Evolutionary conservation across 805 yeast genomes (phyloP).

Genomic region (Suhomyces prunicola): DNA sequence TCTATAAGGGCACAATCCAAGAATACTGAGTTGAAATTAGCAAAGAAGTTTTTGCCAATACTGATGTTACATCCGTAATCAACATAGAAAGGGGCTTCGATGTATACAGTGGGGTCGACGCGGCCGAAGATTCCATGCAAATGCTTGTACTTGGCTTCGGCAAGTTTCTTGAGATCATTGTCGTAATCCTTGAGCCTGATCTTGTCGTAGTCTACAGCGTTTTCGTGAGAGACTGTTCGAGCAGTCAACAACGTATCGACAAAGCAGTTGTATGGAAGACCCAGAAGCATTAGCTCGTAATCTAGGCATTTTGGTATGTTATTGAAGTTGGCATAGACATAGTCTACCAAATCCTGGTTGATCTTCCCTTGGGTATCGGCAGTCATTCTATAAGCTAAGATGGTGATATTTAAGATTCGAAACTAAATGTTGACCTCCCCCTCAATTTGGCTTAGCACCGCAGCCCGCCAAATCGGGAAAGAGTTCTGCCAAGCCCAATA

Average conservation of each 20-base stretch:
- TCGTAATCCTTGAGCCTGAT: constrained; percentile 34
- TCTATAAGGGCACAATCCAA: constrained; percentile 60
- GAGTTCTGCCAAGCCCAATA: not conserved
- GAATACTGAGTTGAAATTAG: constrained; percentile 53
- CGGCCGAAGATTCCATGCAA: constrained; percentile 48
- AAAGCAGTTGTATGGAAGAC: constrained; percentile 44
- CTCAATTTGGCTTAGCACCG: not conserved
- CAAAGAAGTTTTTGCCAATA: constrained; percentile 57
- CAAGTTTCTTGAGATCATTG: constrained; percentile 22
- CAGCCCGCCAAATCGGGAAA: not conserved
- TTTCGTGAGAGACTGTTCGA: constrained; percentile 33
- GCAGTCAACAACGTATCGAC: constrained; percentile 22
- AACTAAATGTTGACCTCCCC: not conserved
- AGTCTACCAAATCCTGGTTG: constrained; percentile 31
- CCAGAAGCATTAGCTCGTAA: constrained; percentile 56
- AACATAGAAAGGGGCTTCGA: constrained; percentile 59
- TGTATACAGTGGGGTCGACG: constrained; percentile 34
- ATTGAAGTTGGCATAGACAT: constrained; percentile 30
- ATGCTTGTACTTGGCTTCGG: constrained; percentile 34
- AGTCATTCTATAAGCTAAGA: not conserved
- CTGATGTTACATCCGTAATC: constrained; percentile 66
- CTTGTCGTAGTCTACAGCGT: constrained; percentile 30
- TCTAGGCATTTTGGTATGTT: constrained; percentile 38
- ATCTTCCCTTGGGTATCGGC: constrained; percentile 10
- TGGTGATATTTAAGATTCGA: not conserved